These are phyloP conservation scores for Solanum gracilifrons DNA, from an alignment of 257 asterid genomes.

Conservation along the genomic window DNA sequence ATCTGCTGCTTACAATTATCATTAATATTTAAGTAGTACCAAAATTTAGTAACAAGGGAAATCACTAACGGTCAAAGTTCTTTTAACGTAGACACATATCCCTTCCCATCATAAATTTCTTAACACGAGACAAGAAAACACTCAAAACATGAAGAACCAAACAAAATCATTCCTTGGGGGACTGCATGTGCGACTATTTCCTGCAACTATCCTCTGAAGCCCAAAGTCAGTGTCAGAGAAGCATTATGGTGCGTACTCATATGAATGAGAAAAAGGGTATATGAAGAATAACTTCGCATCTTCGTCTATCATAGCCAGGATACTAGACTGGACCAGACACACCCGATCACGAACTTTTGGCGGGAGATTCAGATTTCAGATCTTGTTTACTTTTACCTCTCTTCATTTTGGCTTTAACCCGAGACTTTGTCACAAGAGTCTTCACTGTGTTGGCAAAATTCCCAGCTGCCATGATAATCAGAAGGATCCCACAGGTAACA, in stretches of 20 bases:
- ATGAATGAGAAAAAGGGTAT: not conserved
- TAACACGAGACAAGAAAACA: not conserved
- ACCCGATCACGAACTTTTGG: slow-evolving; percentile 21
- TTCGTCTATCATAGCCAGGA: slow-evolving; percentile 6
- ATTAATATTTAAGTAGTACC: not conserved
- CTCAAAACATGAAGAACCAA: not conserved
- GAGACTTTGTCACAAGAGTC: slow-evolving; percentile 70
- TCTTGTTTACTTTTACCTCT: slow-evolving; percentile 71
- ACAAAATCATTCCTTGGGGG: not conserved
- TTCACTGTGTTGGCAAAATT: slow-evolving; percentile 85
- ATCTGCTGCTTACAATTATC: not conserved
- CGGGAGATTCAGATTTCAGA: slow-evolving; percentile 30
- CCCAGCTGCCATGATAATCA: slow-evolving; percentile 89
- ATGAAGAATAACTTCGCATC: not conserved
- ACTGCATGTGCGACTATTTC: not conserved
- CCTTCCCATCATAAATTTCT: not conserved
- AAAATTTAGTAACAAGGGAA: not conserved
- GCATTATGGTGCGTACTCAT: not conserved
- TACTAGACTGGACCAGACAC: not conserved
- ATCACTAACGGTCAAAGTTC: not conserved
- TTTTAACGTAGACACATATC: not conserved
- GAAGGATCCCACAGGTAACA: slow-evolving; percentile 77
- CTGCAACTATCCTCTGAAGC: not conserved
- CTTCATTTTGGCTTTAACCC: slow-evolving; percentile 79
- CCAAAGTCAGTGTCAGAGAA: not conserved